A percentile compares a stretch with the other conserved stretches of the same genome.
These are phyloP conservation scores for Gymnopilus junonius DNA, from an alignment of 768 basidiomycete species.

Conservation along the genomic window DNA sequence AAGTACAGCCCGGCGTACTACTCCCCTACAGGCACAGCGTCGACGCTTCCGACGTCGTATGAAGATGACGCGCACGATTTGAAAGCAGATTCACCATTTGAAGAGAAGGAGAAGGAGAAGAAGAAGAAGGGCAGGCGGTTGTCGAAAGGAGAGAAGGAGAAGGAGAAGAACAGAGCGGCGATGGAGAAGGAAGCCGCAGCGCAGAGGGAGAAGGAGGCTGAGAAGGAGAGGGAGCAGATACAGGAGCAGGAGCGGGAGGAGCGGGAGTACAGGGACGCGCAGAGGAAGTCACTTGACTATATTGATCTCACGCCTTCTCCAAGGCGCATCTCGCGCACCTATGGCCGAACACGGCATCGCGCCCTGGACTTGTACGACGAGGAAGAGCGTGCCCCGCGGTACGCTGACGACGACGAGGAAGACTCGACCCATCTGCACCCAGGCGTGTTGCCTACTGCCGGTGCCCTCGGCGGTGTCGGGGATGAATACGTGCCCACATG, in stretches of 20 bases:
- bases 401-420: conserved; percentile 25
- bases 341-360: background rate
- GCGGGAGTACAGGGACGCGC: background rate
- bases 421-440: conserved; percentile 12
- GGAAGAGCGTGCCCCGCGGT: conserved; percentile 6
- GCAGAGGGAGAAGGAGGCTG: conserved; percentile 4
- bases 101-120: conserved; percentile 27
- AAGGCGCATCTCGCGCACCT: background rate
- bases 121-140: conserved; percentile 13
- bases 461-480: background rate
- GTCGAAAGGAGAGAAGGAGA: conserved; percentile 17
- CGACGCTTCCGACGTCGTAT: conserved; percentile 29
- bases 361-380: conserved; percentile 6
- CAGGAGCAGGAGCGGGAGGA: conserved; percentile 3
- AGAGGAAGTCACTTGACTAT: background rate
- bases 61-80: conserved; percentile 33
- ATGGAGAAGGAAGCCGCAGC: background rate
- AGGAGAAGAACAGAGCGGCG: conserved; percentile 6
- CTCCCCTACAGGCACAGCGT: conserved; percentile 24
- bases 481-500: conserved; percentile 57
- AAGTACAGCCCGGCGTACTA: conserved; percentile 11
- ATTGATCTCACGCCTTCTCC: conserved; percentile 11
- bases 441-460: conserved; percentile 11
- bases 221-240: conserved; percentile 6
- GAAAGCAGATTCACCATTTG: conserved; percentile 15